Evolutionary conservation across 176 grass and related monocot genomes (phyloP), one percentile per base, ranked within the genome.

Genomic region (Puccinellia tenuiflora): DNA sequence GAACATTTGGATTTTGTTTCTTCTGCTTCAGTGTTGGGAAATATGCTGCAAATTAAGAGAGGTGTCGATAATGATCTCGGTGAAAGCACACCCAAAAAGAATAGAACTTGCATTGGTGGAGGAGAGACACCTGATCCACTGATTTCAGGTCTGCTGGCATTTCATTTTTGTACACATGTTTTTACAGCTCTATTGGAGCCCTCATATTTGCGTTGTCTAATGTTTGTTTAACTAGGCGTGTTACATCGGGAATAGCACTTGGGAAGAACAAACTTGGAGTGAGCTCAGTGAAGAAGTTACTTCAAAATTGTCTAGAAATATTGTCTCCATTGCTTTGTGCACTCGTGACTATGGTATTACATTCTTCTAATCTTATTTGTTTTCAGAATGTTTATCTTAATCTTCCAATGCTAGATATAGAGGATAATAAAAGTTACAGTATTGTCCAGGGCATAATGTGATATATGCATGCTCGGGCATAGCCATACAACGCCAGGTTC

Each of bases 401-500:
- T 65, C 31, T 35, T 34, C 51, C 21, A 47, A 64, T 18, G n/a
- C 6, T 75, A 29, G 17, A 3, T 75, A 9, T 26, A 38, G 9
- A 14, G 64, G 21, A 64, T n/a, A 38, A 64, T n/a, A 38, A 29
- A 12, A 52, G 22, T 43, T 45, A 42, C 7, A 4, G 28, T 42
- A 6, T 78, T 53, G 43, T 68, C 10, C 53, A 84, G 72, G 72
- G 30, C 0, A 53, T 7, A 28, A 22, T 0, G 33, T 56, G 20
- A 34, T 77, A 67, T 76, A 40, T 76, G 43, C 46, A 67, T 84
- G 42, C 81, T 84, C 71, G 33, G 71, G 70, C 30, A 76, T 66
- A 76, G 33, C 72, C 64, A 0, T 84, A 28, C 29, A 75, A 83
- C 5, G 68, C 6, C 6, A 5, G 42, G 8, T 6, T n/a, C 15